Evolutionary conservation across 768 basidiomycete genomes (phyloP).

Genomic region (Rhodotorula paludigena): DNA sequence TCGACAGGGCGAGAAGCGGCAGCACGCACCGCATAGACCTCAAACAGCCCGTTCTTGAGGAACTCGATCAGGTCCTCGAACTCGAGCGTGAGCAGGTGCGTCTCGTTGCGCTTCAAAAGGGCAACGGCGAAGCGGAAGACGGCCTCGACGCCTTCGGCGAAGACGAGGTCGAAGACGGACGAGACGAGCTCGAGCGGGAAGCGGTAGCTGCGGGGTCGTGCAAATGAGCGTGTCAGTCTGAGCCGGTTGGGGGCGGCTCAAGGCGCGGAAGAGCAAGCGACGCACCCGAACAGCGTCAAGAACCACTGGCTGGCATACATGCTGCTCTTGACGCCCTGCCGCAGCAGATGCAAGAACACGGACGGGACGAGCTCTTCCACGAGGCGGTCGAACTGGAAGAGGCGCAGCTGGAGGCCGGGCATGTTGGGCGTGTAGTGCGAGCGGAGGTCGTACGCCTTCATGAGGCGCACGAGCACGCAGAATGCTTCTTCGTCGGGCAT

Average conservation of each 20-base stretch:
- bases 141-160: slow-evolving; percentile 94
- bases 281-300: slow-evolving; percentile 83
- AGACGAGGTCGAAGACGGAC: slow-evolving; percentile 90
- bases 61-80: slow-evolving; percentile 87
- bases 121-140: slow-evolving; percentile 91
- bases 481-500: slow-evolving; percentile 99
- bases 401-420: slow-evolving; percentile 89
- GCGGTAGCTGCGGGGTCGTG: slow-evolving; percentile 50
- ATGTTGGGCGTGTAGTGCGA: slow-evolving; percentile 99
- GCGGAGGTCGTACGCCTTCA: slow-evolving; percentile 92
- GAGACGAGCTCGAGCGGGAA: slow-evolving; percentile 93
- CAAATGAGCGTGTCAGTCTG: not conserved
- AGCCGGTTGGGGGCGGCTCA: slow-evolving; percentile 41
- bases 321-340: slow-evolving; percentile 91
- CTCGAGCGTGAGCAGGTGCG: slow-evolving; percentile 67
- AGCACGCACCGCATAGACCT: slow-evolving; percentile 60
- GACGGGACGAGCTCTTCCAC: slow-evolving; percentile 89
- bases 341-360: slow-evolving; percentile 83
- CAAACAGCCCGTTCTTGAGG: slow-evolving; percentile 73
- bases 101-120: slow-evolving; percentile 82
- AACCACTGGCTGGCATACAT: slow-evolving; percentile 99
- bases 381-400: slow-evolving; percentile 87
- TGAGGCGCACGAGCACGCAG: slow-evolving; percentile 84
- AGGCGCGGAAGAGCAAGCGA: slow-evolving; percentile 54
- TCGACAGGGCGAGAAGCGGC: no score